Conservation (phyloP, 345 rosid genomes). For the Psidium guajava region DNA sequence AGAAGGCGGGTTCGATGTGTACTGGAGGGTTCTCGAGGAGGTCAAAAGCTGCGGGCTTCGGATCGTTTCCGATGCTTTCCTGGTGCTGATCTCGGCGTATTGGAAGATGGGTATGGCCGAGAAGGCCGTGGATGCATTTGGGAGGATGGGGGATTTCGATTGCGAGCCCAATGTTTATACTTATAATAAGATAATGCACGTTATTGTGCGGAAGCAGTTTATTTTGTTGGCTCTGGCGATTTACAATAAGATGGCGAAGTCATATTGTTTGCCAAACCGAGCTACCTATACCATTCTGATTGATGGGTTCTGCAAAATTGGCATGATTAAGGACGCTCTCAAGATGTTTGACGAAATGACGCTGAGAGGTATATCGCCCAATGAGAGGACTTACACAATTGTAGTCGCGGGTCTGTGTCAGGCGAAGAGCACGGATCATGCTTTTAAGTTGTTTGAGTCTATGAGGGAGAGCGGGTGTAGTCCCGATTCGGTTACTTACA, state of each 20-base stretch:
- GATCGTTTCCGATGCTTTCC: conserved; percentile 38
- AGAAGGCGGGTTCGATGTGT: conserved; percentile 35
- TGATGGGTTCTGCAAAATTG: conserved; percentile 43
- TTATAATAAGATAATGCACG: conserved; percentile 42
- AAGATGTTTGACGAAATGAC: conserved; percentile 79
- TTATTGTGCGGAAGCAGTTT: conserved; percentile 25
- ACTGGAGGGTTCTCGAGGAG: conserved; percentile 54
- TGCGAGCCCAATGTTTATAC: conserved; percentile 58
- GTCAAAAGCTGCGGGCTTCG: conserved; percentile 19
- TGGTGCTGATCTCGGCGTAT: conserved; percentile 47
- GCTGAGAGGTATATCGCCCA: conserved; percentile 37
- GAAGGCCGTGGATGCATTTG: conserved; percentile 68
- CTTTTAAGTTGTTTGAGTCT: conserved; percentile 41
- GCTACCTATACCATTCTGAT: conserved; percentile 56
- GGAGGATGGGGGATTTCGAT: conserved; percentile 54
- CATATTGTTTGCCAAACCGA: conserved; percentile 38
- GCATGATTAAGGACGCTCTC: conserved; percentile 44
- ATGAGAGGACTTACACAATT: conserved; percentile 33
- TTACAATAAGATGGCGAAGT: conserved; percentile 59
- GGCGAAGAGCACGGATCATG: conserved; percentile 36
- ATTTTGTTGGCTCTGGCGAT: conserved; percentile 48
- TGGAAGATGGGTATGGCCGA: conserved; percentile 40
- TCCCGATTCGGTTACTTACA: conserved; percentile 49
- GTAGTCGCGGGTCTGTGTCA: conserved; percentile 62
- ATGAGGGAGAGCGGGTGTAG: conserved; percentile 50